Percentiles rank a stretch among this genome's conserved stretches.
phyloP scores from a whole-genome alignment of 495 filamentous ascomycete genomes.

The Xylaria venustula region DNA sequence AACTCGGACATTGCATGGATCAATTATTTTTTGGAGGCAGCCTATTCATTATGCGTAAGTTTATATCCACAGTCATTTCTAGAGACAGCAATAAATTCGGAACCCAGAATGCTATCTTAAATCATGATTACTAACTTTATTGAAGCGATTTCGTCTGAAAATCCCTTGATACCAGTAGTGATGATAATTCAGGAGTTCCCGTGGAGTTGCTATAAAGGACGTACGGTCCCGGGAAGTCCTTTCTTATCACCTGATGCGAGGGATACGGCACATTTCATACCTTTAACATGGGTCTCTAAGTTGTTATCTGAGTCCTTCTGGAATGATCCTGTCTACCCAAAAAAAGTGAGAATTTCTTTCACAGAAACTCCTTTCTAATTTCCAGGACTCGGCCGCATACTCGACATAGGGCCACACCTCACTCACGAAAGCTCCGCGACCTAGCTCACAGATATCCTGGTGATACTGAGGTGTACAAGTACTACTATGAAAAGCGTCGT shows the following conservation, averaged over 20 bases:
- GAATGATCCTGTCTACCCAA: background rate
- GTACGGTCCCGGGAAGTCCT: background rate
- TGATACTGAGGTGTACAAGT: background rate
- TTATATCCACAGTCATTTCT: no score
- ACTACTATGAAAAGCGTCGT: background rate
- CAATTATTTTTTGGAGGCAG: background rate
- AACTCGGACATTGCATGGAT: background rate
- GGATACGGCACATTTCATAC: background rate
- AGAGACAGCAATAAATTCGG: background rate
- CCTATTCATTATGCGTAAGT: background rate
- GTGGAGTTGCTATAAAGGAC: background rate
- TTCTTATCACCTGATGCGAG: background rate
- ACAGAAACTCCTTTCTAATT: background rate
- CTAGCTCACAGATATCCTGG: background rate
- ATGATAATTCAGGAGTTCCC: background rate
- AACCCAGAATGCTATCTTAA: no score
- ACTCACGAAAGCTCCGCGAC: background rate
- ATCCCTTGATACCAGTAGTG: no score
- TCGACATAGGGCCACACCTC: background rate
- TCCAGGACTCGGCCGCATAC: background rate
- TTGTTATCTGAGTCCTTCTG: background rate
- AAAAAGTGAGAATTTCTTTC: background rate
- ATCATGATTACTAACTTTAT: background rate
- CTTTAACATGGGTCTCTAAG: background rate
- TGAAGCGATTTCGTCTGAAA: no score